A percentile compares a stretch with the other conserved stretches of the same genome.
Conservation (phyloP, 768 basidiomycete species). For the Lyophyllum decastes region DNA sequence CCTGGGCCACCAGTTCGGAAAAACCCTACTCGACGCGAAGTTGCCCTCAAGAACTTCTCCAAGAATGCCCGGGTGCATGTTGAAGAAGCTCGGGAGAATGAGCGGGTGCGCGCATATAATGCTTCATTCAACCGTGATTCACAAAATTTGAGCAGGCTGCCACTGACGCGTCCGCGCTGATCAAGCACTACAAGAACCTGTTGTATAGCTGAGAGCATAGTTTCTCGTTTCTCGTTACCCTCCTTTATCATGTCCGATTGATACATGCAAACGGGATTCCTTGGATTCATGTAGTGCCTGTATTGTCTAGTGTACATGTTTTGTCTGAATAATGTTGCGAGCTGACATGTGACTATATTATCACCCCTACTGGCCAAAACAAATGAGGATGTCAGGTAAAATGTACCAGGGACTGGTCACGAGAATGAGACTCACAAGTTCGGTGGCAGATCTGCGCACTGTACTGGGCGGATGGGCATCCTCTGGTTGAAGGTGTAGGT, state of each 20-base stretch:
- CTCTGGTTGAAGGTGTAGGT: conserved; percentile 69
- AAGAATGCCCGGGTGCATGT: conserved; percentile 35
- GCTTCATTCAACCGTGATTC: not conserved
- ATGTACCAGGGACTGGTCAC: not conserved
- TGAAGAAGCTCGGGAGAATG: conserved; percentile 33
- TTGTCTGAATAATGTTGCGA: not conserved
- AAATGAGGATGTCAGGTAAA: not conserved
- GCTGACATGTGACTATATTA: not conserved
- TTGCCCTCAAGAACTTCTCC: conserved; percentile 29
- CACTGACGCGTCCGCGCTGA: conserved; percentile 34
- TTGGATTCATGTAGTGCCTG: not conserved
- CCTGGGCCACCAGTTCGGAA: conserved; percentile 25
- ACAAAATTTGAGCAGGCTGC: conserved; percentile 24
- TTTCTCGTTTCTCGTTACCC: not conserved
- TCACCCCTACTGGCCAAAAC: conserved; percentile 22
- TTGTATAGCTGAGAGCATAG: conserved; percentile 17
- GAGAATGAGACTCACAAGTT: conserved; percentile 45
- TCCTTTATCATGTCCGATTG: not conserved
- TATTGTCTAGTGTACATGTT: conserved; percentile 9
- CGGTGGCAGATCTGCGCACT: conserved; percentile 38
- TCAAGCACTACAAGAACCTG: conserved; percentile 36
- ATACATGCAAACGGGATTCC: not conserved
- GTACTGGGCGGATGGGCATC: conserved; percentile 29
- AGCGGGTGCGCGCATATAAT: conserved; percentile 30
- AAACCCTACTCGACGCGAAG: conserved; percentile 26